These are phyloP conservation scores for Cryptosporidium canis DNA, from an alignment of 169 alveolate genomes.

Conservation along the genomic window DNA sequence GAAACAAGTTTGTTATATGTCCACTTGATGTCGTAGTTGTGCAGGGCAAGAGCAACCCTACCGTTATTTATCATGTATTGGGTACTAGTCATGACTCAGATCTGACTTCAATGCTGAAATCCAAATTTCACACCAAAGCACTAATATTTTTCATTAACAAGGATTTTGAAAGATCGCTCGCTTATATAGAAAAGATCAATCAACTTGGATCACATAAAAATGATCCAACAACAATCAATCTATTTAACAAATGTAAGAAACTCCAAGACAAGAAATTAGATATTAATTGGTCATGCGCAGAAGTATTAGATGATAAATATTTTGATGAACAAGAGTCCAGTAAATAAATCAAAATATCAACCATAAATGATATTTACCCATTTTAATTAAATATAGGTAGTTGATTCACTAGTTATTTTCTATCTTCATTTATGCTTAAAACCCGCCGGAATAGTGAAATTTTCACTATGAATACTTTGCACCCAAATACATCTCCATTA, in stretches of 20 bases:
- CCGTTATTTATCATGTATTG: slow-evolving; percentile 55
- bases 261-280: slow-evolving; percentile 6
- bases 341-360: not conserved
- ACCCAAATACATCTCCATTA: slow-evolving; percentile 37
- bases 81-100: not conserved
- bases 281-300: slow-evolving; percentile 46
- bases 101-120: not conserved
- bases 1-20: slow-evolving; percentile 29
- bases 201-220: not conserved
- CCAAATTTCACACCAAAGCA: slow-evolving; percentile 61
- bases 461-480: slow-evolving; percentile 10
- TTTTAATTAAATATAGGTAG: not conserved
- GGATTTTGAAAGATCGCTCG: slow-evolving; percentile 12
- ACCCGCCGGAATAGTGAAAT: not conserved
- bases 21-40: slow-evolving; percentile 51
- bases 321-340: not conserved
- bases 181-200: slow-evolving; percentile 19
- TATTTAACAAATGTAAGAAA: slow-evolving; percentile 16
- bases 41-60: slow-evolving; percentile 64
- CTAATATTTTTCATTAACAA: slow-evolving; percentile 17
- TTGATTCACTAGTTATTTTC: not conserved
- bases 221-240: slow-evolving; percentile 6
- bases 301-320: slow-evolving; percentile 5
- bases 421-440: not conserved
- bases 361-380: no score